Evolutionary conservation across 1,139 yeast species (phyloP).

Genomic region (Suhomyces atakaporum): DNA sequence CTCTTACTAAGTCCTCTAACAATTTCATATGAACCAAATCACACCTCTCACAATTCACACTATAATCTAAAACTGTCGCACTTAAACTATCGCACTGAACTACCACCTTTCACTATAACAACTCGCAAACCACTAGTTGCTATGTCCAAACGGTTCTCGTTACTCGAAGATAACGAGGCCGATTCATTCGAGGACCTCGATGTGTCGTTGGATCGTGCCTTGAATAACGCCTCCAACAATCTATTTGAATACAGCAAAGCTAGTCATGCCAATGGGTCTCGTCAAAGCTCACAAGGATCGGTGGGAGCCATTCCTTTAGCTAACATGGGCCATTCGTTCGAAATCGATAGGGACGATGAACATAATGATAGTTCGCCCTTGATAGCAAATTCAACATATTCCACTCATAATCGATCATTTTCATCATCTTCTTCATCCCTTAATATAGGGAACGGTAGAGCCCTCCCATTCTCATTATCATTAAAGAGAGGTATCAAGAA

Average conservation of each 20-base stretch:
- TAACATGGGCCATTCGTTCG: conserved; percentile 18
- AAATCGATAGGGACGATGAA: conserved; percentile 11
- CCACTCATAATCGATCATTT: conserved; percentile 22
- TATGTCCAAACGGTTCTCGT: conserved; percentile 12
- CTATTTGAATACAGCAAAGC: conserved; percentile 22
- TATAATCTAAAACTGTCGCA: no score
- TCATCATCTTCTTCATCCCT: conserved; percentile 25
- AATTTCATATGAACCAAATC: no score
- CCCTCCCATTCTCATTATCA: conserved; percentile 16
- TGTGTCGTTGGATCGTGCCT: conserved; percentile 44
- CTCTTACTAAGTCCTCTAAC: no score
- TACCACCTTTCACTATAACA: no score
- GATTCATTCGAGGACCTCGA: conserved; percentile 49
- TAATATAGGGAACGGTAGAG: conserved; percentile 15
- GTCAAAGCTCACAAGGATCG: conserved; percentile 31
- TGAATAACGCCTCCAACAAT: conserved; percentile 41
- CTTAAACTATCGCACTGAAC: no score
- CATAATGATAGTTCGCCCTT: conserved; percentile 33
- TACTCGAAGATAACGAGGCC: conserved; percentile 18
- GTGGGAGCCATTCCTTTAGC: conserved; percentile 33
- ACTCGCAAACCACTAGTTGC: no score
- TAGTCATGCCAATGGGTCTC: conserved; percentile 17
- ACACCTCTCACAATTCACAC: no score
- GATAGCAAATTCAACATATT: conserved; percentile 21
- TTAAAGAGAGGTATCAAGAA: conserved; percentile 19